Conservation (phyloP, 257 asterid genomes). For the Gentiana dahurica region DNA sequence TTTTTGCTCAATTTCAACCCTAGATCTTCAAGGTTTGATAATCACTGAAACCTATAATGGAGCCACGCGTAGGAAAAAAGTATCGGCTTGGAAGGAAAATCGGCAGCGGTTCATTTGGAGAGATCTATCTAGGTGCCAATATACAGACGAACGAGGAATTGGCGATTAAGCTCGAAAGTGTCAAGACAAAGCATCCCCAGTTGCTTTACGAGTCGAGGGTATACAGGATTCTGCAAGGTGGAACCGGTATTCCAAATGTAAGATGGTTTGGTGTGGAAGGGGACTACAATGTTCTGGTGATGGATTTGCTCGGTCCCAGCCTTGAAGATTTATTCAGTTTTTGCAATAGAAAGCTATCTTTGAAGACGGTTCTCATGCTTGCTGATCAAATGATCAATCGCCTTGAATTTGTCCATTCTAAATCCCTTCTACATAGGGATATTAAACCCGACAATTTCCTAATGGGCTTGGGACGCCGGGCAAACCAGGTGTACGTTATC, state of each 20-base stretch:
- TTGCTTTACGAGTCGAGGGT: conserved; percentile 87
- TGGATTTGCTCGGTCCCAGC: conserved; percentile 99
- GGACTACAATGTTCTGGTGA: conserved; percentile 91
- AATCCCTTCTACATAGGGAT: conserved; percentile 94
- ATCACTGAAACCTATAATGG: conserved; percentile 17
- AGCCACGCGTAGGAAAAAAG: conserved; percentile 35
- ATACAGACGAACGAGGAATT: conserved; percentile 76
- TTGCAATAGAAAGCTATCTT: conserved; percentile 88
- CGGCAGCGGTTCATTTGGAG: conserved; percentile 46
- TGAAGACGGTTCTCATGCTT: conserved; percentile 98
- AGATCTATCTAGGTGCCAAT: conserved; percentile 49
- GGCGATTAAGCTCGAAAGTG: conserved; percentile 83
- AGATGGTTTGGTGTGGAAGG: conserved; percentile 97
- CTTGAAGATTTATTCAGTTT: conserved; percentile 95
- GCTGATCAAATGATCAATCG: conserved; percentile 99
- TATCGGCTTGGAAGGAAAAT: conserved; percentile 38
- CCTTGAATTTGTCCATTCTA: conserved; percentile 83
- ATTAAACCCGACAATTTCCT: conserved; percentile 98
- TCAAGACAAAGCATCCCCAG: conserved; percentile 96
- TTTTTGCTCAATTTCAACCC: conserved; percentile 1
- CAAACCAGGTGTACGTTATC: conserved; percentile 87
- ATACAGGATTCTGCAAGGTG: conserved; percentile 92
- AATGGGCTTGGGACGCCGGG: conserved; percentile 98
- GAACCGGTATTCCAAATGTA: conserved; percentile 95
- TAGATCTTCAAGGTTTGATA: conserved; percentile 13